A percentile compares a stretch with the other conserved stretches of the same genome.
These are phyloP conservation scores for Elymus sibiricus DNA, from an alignment of 176 grass and related monocot species.

Conservation along the genomic window DNA sequence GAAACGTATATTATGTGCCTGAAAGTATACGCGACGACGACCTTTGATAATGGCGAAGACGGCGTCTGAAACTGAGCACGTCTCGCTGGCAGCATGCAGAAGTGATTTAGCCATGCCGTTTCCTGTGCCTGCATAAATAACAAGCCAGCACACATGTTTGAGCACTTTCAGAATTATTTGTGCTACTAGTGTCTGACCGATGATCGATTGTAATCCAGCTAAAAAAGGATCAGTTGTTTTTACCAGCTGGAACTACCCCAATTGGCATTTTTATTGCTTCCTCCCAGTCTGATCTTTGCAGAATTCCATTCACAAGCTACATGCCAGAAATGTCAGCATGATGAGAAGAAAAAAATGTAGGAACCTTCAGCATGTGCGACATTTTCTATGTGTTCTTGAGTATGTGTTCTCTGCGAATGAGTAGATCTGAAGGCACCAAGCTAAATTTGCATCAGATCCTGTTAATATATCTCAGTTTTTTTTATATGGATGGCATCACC, in stretches of 20 bases:
- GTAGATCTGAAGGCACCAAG: neutral
- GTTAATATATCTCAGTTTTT: neutral
- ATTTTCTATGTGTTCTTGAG: neutral
- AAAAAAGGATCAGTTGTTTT: too few species aligned
- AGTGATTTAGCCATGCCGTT: conserved; percentile 97
- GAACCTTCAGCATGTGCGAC: neutral
- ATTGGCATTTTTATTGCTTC: conserved; percentile 66
- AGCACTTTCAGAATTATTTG: neutral
- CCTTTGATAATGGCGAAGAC: conserved; percentile 83
- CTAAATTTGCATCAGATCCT: neutral
- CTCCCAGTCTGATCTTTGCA: conserved; percentile 74
- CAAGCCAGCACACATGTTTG: neutral
- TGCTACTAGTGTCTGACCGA: neutral
- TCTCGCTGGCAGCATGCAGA: conserved; percentile 48
- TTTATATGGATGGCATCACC: neutral
- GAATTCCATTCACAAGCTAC: conserved; percentile 70
- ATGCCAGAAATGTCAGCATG: neutral
- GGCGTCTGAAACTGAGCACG: conserved; percentile 59
- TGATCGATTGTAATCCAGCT: neutral
- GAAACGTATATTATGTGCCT: neutral
- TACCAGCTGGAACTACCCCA: conserved; percentile 77
- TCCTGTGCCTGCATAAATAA: conserved; percentile 56
- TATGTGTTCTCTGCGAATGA: too few species aligned
- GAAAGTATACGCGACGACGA: conserved; percentile 1
- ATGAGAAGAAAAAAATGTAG: neutral